Conservation (phyloP, 2,329 filamentous ascomycete species). For the Alternaria sp. region DNA sequence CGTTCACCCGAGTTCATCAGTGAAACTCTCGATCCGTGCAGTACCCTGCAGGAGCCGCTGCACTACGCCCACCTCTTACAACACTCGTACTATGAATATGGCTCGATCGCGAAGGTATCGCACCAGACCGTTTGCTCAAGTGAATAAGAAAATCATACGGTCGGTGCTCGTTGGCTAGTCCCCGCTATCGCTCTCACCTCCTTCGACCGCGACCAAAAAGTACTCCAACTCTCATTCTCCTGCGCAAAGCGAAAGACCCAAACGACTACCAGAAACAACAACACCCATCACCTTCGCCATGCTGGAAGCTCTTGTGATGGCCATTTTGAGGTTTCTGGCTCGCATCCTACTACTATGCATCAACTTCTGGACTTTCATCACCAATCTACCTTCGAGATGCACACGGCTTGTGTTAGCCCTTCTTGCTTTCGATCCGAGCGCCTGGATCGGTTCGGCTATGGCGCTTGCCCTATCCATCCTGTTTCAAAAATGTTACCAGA, state of each 20-base stretch:
- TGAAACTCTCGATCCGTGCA: not conserved
- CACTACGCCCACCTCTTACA: not conserved
- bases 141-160: not conserved
- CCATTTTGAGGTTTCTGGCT: not conserved
- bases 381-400: not conserved
- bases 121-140: not conserved
- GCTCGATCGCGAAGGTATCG: not conserved
- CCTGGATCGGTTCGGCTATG: not conserved
- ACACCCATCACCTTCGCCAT: not conserved
- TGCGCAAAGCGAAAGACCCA: not conserved
- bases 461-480: not conserved
- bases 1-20: not conserved
- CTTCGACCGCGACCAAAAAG: not conserved
- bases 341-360: not conserved
- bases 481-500: fast-evolving
- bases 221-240: not conserved
- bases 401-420: not conserved
- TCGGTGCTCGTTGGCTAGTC: not conserved
- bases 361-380: not conserved
- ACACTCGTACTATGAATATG: not conserved
- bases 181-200: not conserved
- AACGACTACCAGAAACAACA: not conserved
- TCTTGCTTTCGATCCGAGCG: not conserved
- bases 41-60: not conserved
- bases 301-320: not conserved